These are phyloP conservation scores for Penicillium expansum DNA, from an alignment of 2,329 filamentous ascomycete genomes.

Conservation along the genomic window DNA sequence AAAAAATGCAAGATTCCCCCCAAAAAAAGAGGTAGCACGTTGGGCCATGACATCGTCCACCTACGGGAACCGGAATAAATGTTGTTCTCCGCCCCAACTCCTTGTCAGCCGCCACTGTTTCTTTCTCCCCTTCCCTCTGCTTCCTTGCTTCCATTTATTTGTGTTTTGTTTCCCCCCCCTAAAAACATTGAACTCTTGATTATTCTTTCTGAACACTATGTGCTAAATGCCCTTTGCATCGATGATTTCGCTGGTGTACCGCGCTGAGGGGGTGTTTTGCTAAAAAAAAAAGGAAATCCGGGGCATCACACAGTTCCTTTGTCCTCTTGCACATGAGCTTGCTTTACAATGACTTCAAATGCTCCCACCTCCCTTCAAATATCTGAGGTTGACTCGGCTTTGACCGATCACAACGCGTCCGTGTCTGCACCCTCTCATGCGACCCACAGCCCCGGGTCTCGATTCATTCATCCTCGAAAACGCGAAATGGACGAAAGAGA, in stretches of 20 bases:
- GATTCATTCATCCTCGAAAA: constrained; percentile 15
- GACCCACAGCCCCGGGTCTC: constrained; percentile 14
- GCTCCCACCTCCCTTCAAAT: constrained; percentile 2
- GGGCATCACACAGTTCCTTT: constrained; percentile 6
- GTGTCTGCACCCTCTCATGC: constrained; percentile 7
- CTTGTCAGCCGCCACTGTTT: constrained; percentile 34
- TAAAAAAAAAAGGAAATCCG: constrained; percentile 7
- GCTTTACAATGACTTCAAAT: constrained; percentile 18
- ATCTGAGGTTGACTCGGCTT: constrained; percentile 9
- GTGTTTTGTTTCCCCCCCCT: constrained; percentile 4
- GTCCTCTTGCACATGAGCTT: constrained; percentile 13
- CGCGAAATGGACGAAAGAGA: constrained; percentile 33
- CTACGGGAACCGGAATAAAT: constrained; percentile 19
- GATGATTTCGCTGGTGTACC: constrained; percentile 23
- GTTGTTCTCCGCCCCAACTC: constrained; percentile 32
- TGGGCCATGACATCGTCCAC: constrained; percentile 13
- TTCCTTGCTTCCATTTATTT: constrained; percentile 20
- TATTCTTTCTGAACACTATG: constrained; percentile 1
- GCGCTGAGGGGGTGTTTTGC: constrained; percentile 23
- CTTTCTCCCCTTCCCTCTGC: constrained; percentile 19
- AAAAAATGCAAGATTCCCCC: background rate
- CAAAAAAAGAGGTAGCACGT: background rate
- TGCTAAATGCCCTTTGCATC: constrained; percentile 23
- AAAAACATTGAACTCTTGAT: background rate
- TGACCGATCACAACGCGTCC: constrained; percentile 20